phyloP scores from a whole-genome alignment of 495 filamentous ascomycete species.

The Podospora comata region DNA sequence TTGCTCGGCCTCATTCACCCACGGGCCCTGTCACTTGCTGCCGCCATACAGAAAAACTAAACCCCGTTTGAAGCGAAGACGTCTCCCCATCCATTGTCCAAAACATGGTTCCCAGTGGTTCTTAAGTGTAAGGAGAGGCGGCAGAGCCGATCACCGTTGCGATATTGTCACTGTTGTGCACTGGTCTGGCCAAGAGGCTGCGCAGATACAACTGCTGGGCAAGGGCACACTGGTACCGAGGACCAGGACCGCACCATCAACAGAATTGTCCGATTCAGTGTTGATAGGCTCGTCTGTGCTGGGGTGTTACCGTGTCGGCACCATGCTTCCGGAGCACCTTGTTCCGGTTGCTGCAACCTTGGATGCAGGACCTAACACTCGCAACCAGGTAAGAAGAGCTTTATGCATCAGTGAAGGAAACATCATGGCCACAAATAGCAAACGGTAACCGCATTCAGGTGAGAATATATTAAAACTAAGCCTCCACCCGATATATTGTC shows the following conservation, averaged over 20 bases:
- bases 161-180: not conserved
- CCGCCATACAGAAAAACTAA: too few species aligned
- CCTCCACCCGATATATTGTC: not conserved
- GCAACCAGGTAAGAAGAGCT: not conserved
- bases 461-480: not conserved
- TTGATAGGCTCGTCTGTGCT: not conserved
- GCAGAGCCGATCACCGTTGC: not conserved
- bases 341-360: not conserved
- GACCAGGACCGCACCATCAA: not conserved
- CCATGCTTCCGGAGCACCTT: not conserved
- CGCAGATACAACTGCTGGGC: not conserved
- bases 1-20: not conserved
- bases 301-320: too few species aligned
- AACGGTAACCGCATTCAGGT: not conserved
- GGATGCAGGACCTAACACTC: not conserved
- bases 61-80: not conserved
- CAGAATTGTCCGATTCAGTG: not conserved
- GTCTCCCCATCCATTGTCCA: not conserved
- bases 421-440: not conserved
- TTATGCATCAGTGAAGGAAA: not conserved
- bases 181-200: not conserved
- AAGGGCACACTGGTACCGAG: not conserved
- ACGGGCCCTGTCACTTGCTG: not conserved
- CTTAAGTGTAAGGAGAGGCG: not conserved
- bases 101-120: not conserved